Evolutionary conservation across 768 basidiomycete genomes (phyloP).

Genomic region (Leucocoprinus sp.): DNA sequence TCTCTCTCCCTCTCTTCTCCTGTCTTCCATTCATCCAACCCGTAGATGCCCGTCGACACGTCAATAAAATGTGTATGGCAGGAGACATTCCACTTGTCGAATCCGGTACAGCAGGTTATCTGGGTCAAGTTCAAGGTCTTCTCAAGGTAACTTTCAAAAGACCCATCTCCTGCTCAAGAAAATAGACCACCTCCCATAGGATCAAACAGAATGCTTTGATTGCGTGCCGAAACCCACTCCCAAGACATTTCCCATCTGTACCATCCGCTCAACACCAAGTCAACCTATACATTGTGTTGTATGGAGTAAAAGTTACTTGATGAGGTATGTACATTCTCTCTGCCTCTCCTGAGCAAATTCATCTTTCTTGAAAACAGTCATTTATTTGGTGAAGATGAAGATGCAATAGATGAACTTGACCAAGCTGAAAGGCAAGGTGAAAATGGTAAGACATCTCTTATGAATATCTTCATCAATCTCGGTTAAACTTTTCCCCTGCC

Average conservation of each 20-base stretch:
- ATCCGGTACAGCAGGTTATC: slow-evolving; percentile 93
- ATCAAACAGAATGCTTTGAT: slow-evolving; percentile 90
- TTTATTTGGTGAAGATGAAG: slow-evolving; percentile 94
- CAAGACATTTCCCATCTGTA: slow-evolving; percentile 95
- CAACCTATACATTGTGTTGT: slow-evolving; percentile 99
- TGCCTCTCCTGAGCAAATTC: slow-evolving; percentile 1
- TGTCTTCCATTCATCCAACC: no score
- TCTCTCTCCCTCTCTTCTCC: not conserved
- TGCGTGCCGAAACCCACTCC: slow-evolving; percentile 90
- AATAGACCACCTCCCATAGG: slow-evolving; percentile 34
- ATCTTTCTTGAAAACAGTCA: slow-evolving; percentile 52
- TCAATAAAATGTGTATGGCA: slow-evolving; percentile 97
- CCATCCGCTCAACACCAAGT: slow-evolving; percentile 92
- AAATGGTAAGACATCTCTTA: slow-evolving; percentile 53
- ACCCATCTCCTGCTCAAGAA: not conserved
- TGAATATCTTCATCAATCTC: no score
- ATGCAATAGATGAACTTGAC: slow-evolving; percentile 74
- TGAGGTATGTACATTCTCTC: slow-evolving; percentile 51
- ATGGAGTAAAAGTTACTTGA: slow-evolving; percentile 96
- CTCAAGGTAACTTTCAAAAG: slow-evolving; percentile 49
- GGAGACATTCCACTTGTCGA: slow-evolving; percentile 87
- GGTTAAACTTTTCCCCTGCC: no score
- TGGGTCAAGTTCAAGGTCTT: slow-evolving; percentile 94
- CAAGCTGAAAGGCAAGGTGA: slow-evolving; percentile 91
- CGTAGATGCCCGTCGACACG: slow-evolving; percentile 86